These are phyloP conservation scores for Russula emetica DNA, from an alignment of 768 basidiomycete species.

Conservation along the genomic window DNA sequence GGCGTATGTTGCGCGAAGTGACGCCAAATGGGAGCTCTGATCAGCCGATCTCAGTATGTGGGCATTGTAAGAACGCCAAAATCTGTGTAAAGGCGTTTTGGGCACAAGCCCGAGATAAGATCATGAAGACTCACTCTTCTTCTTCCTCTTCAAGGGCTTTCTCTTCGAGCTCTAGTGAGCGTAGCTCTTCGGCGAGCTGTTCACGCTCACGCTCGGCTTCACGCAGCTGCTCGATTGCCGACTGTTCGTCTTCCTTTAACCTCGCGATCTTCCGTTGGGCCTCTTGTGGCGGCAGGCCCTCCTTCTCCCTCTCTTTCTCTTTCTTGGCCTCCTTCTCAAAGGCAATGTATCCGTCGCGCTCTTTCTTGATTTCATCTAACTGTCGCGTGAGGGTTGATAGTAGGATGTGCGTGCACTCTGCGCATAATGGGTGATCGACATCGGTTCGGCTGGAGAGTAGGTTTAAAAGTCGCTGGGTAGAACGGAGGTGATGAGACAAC, in stretches of 20 bases:
- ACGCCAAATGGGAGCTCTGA: constrained; percentile 64
- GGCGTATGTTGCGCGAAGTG: constrained; percentile 72
- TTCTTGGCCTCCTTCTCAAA: constrained; percentile 86
- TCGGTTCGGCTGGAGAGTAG: constrained; percentile 71
- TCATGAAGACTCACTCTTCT: constrained; percentile 54
- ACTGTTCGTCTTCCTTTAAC: constrained; percentile 61
- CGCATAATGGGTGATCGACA: constrained; percentile 91
- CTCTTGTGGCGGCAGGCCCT: constrained; percentile 57
- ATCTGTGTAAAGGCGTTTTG: constrained; percentile 42
- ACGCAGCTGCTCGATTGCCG: constrained; percentile 70
- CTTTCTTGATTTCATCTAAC: constrained; percentile 85
- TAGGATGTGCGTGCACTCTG: constrained; percentile 86
- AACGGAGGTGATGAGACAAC: constrained; percentile 71
- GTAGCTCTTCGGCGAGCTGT: constrained; percentile 69
- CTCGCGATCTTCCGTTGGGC: constrained; percentile 69
- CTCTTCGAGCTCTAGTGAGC: constrained; percentile 70
- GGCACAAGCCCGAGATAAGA: background rate
- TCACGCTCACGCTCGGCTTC: constrained; percentile 72
- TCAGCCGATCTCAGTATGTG: constrained; percentile 61
- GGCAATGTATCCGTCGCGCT: constrained; percentile 88
- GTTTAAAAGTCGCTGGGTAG: constrained; percentile 70
- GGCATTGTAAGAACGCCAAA: constrained; percentile 77
- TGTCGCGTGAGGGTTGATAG: constrained; percentile 70
- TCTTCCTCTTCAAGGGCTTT: constrained; percentile 77
- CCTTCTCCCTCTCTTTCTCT: constrained; percentile 69